Evolutionary conservation across 2,329 filamentous ascomycete species (phyloP), one percentile per base, ranked within the genome.

Genomic region (Pseudocercospora fijiensis): DNA sequence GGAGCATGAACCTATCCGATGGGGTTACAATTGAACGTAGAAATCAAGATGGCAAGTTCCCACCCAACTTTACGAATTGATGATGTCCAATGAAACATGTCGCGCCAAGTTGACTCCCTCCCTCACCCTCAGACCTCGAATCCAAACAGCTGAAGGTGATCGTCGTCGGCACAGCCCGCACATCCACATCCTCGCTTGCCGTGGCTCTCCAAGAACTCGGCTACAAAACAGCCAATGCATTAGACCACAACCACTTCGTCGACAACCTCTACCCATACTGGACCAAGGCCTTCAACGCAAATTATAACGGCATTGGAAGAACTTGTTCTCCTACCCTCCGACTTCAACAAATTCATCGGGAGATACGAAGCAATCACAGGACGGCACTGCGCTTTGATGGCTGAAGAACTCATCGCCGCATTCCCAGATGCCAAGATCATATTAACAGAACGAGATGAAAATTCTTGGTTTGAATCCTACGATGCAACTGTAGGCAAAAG

Each of bases 331-430:
- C n/a, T n/a, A n/a, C n/a, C n/a, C 6, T 10, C 16, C 1, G 53
- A 57, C 4, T 57, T 37, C 20, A 20, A 57, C 2, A 57, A 41
- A 4, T 57, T 57, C 10, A 2, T 57, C 16, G 53, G 53, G 2
- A 22, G 8, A 37, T 57, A 57, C 24, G 53, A 57, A 6, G 53
- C 53, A n/a, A 9, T 41, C 11, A 57, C 53, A 3, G 53, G 53
- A 20, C 41, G 53, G 53, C 41, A 45, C 8, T 45, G 41, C 18
- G 41, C 7, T 6, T 20, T 45, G n/a, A 45, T 45, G 41, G 73
- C 70, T 0, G 69, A 70, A 26, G 77, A 79, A 55, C 66, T 79
- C 4, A 65, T 74, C 7, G 47, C 62, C 6, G 65, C 69, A 1
- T 75, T 75, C 45, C 72, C 73, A 0, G 72, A 63, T 55, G 67